Evolutionary conservation across 2,329 filamentous ascomycete genomes (phyloP).

Genomic region (Fusarium haematococcum): DNA sequence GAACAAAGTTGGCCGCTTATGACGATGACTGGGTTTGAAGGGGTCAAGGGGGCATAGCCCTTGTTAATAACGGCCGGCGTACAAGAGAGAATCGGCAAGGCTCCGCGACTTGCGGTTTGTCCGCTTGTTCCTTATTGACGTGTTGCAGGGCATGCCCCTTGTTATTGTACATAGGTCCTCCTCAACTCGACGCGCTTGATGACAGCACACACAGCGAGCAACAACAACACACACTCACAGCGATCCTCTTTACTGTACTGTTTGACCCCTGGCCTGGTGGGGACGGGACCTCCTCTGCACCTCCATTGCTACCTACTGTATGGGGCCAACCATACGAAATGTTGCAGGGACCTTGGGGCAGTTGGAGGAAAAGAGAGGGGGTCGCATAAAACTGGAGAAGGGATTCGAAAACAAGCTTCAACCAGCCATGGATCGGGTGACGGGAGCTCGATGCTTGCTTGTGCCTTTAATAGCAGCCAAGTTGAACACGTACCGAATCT

Average conservation of each 20-base stretch:
- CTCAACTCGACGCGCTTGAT: slow-evolving; percentile 17
- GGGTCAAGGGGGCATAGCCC: not conserved
- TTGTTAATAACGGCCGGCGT: not conserved
- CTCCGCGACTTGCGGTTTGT: slow-evolving; percentile 2
- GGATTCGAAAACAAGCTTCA: slow-evolving; percentile 31
- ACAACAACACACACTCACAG: slow-evolving; percentile 3
- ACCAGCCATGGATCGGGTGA: slow-evolving; percentile 30
- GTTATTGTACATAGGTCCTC: not conserved
- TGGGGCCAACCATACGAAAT: slow-evolving; percentile 28
- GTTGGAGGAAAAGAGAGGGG: slow-evolving; percentile 13
- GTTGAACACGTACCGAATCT: not conserved
- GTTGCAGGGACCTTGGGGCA: slow-evolving; percentile 19
- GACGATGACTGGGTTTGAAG: slow-evolving; percentile 8
- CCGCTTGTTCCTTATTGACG: slow-evolving; percentile 6
- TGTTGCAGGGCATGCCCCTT: slow-evolving; percentile 7
- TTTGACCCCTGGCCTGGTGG: slow-evolving; percentile 26
- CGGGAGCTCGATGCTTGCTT: slow-evolving; percentile 13
- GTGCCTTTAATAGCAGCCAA: slow-evolving; percentile 28
- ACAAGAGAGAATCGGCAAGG: not conserved
- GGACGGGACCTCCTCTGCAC: slow-evolving; percentile 16
- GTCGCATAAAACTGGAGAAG: slow-evolving; percentile 28
- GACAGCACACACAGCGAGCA: slow-evolving; percentile 15
- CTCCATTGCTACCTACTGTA: not conserved
- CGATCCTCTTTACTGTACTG: slow-evolving; percentile 3
- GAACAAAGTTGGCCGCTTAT: slow-evolving; percentile 26